phyloP scores from a whole-genome alignment of 2,329 filamentous ascomycete species.

The Zarea fungicola region DNA sequence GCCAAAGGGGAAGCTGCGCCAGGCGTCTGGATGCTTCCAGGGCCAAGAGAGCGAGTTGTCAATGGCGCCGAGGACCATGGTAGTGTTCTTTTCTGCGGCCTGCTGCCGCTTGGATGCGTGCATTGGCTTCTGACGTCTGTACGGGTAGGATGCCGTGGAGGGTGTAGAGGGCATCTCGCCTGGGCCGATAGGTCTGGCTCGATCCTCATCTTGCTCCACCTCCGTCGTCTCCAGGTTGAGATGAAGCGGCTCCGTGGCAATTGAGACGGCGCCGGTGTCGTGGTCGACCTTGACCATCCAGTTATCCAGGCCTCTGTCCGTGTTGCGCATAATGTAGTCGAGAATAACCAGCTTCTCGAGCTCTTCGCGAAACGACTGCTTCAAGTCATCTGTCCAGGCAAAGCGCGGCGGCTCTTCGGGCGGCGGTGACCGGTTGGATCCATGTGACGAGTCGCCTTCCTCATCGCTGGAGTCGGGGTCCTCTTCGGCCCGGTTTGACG shows the following conservation, averaged over 20 bases:
- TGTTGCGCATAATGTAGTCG: slow-evolving; percentile 99
- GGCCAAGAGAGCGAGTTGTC: slow-evolving; percentile 98
- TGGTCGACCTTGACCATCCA: slow-evolving; percentile 99
- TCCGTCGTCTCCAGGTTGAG: slow-evolving; percentile 57
- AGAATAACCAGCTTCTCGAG: slow-evolving; percentile 95
- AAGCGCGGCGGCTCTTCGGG: slow-evolving; percentile 55
- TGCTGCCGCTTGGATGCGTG: slow-evolving; percentile 57
- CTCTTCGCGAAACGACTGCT: slow-evolving; percentile 90
- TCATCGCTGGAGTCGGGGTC: slow-evolving; percentile 62
- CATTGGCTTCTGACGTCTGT: slow-evolving; percentile 80
- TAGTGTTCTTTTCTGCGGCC: slow-evolving; percentile 43
- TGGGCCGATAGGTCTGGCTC: slow-evolving; percentile 58
- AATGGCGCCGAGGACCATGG: slow-evolving; percentile 82
- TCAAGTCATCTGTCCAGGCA: slow-evolving; percentile 80
- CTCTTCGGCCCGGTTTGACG: slow-evolving; percentile 43
- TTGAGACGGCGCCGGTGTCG: slow-evolving; percentile 74
- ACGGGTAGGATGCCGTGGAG: slow-evolving; percentile 54
- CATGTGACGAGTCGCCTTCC: slow-evolving; percentile 28
- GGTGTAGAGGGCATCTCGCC: slow-evolving; percentile 36
- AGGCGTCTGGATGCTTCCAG: slow-evolving; percentile 96
- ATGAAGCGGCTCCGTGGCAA: slow-evolving; percentile 73
- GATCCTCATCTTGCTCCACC: slow-evolving; percentile 40
- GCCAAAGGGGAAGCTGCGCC: slow-evolving; percentile 91
- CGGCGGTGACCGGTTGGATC: slow-evolving; percentile 42
- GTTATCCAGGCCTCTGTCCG: slow-evolving; percentile 91